A percentile compares a stretch with the other conserved stretches of the same genome.
These are phyloP conservation scores for Chlorella sorokiniana DNA, from an alignment of 139 green algal species.

Conservation along the genomic window DNA sequence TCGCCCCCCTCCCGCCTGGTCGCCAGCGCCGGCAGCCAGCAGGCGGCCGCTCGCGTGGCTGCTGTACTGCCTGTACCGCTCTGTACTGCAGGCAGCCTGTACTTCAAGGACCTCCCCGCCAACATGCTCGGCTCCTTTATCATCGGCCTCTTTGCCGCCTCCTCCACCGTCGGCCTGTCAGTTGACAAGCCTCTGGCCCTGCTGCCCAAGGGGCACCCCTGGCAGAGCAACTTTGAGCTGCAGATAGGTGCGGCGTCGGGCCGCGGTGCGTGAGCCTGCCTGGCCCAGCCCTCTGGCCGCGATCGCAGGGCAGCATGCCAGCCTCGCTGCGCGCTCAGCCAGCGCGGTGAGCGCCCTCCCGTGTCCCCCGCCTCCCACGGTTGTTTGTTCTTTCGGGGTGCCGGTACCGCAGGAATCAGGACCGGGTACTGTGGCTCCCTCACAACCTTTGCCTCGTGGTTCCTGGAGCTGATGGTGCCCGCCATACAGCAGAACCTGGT, in stretches of 20 bases:
- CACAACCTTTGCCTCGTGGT: conserved; percentile 87
- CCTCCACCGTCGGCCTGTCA: conserved; percentile 34
- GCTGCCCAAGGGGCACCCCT: conserved; percentile 48
- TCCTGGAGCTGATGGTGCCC: conserved; percentile 53
- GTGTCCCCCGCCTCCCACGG: not conserved
- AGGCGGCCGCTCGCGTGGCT: not conserved
- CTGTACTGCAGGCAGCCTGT: conserved; percentile 40
- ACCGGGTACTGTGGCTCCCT: conserved; percentile 86
- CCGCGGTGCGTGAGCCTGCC: not conserved
- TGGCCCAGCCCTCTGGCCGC: not conserved
- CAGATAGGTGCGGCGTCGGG: conserved; percentile 51
- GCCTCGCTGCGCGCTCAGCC: not conserved
- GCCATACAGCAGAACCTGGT: conserved; percentile 47
- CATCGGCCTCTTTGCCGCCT: conserved; percentile 69
- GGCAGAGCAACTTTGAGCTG: conserved; percentile 61
- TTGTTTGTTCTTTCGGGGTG: not conserved
- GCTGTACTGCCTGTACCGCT: not conserved
- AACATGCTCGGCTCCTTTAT: conserved; percentile 80
- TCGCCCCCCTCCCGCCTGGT: too few species aligned
- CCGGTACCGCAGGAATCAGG: conserved; percentile 57
- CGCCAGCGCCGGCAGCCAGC: not conserved
- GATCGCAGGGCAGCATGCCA: too few species aligned
- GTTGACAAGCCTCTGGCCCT: conserved; percentile 53
- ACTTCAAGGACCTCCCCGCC: conserved; percentile 77
- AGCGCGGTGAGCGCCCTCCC: not conserved